Conservation (phyloP, 108 stramenopile genomes). For the Licmophora abbreviata region DNA sequence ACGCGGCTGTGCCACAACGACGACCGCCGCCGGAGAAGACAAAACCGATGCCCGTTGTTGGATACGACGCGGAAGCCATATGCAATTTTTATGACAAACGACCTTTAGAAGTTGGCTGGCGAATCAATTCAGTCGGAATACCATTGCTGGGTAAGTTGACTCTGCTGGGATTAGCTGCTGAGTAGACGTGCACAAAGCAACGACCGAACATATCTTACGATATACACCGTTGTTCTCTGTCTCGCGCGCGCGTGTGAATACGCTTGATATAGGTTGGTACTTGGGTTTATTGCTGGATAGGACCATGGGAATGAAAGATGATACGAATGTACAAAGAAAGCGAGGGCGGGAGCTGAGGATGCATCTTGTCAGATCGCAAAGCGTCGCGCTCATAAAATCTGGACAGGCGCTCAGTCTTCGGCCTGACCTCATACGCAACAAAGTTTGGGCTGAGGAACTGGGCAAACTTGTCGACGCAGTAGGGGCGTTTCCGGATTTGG, state of each 20-base stretch:
- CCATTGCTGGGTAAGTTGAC: constrained; percentile 69
- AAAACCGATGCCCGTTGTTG: constrained; percentile 52
- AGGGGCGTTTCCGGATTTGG: constrained; percentile 64
- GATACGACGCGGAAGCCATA: constrained; percentile 69
- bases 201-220: too few relatives aligned
- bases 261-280: too few relatives aligned
- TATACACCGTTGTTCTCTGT: too few relatives aligned
- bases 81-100: constrained; percentile 55
- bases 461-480: constrained; percentile 84
- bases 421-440: constrained; percentile 64
- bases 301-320: constrained; percentile 32
- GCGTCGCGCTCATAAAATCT: constrained; percentile 72
- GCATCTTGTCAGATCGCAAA: constrained; percentile 52
- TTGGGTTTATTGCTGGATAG: constrained; percentile 59
- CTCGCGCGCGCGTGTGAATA: too few relatives aligned
- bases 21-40: constrained; percentile 30
- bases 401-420: constrained; percentile 80
- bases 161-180: constrained; percentile 8
- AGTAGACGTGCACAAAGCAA: too few relatives aligned
- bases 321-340: constrained; percentile 47
- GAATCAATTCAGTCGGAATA: constrained; percentile 64
- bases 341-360: constrained; percentile 65
- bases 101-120: constrained; percentile 64
- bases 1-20: too few relatives aligned
- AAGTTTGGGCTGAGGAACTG: constrained; percentile 76